Evolutionary conservation across 305 asterid species (phyloP).

Genomic region (Ilex paraguariensis): DNA sequence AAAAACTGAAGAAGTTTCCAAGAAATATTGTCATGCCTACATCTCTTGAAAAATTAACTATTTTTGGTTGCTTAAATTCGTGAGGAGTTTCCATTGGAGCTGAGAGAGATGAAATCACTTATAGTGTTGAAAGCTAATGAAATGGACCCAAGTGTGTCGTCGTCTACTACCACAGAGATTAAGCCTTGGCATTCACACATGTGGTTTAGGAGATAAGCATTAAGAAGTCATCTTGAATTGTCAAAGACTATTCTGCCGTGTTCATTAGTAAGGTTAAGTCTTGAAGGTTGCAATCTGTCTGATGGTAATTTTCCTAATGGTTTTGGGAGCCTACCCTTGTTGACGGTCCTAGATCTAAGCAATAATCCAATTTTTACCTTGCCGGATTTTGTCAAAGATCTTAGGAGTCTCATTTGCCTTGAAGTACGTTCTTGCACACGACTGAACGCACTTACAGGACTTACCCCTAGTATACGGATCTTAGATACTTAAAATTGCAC

Average conservation of each 20-base stretch:
- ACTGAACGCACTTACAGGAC: no score
- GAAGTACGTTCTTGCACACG: no score
- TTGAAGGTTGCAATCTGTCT: slow-evolving; percentile 21
- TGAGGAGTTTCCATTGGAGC: background rate
- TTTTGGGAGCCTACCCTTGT: no score
- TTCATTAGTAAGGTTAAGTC: slow-evolving; percentile 12
- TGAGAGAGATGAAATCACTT: slow-evolving; percentile 4
- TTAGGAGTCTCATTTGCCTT: no score
- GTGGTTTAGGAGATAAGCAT: slow-evolving; percentile 6
- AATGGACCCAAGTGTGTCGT: background rate
- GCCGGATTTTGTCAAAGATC: no score
- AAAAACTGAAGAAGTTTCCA: slow-evolving; percentile 5
- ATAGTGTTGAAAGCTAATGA: background rate
- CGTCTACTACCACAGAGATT: background rate
- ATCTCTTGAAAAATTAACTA: slow-evolving; percentile 4
- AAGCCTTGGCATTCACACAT: background rate
- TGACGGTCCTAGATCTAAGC: no score
- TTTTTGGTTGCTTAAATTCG: slow-evolving; percentile 16
- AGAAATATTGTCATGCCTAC: background rate
- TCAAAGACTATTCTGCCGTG: slow-evolving; percentile 2
- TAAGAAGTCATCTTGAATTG: slow-evolving; percentile 5
- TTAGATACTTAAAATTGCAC: no score
- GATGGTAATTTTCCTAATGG: no score
- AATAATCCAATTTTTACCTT: no score
- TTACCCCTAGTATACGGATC: no score